Base-by-base conservation (phyloP, 345 rosid genomes). In the Dovyalis caffra region DNA sequence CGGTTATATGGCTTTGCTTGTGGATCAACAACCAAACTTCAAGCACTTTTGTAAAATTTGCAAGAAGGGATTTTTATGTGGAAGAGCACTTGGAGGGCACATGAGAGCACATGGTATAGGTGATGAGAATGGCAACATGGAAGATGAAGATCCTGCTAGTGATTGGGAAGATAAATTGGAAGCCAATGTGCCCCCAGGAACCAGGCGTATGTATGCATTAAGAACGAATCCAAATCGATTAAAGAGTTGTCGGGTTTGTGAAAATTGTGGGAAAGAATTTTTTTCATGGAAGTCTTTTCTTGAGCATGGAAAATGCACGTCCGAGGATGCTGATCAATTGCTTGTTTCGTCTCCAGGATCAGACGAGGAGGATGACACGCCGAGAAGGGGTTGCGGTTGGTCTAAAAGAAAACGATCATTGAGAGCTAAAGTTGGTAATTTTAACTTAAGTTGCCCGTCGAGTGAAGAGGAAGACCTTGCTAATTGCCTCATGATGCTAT, bases 401-500 rank as follows among this genome's bases (percentile, higher is more conserved):
- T 89, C 87, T 0, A 93, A 93, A 75, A 84, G 98, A 51, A 93
- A 91, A 74, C 80, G 97, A 63, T 84, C 91, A 2, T 70, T 81
- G n/a, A 83, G 93, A 68, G 80, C 88, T 71, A 82, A 87, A 66
- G 85, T 89, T 29, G 89, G 73, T 23, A 74, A 81, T 56, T 43
- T 66, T 43, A 78, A 74, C 61, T 68, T 82, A 0, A 76, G 66
- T 77, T 86, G 86, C 38, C 89, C 86, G 0, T 89, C 88, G 0
- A 91, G 84, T 74, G 99, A 96, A 81, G 98, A 96, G 33, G 98
- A 93, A 75, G 99, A 96, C 85, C 89, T 96, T 5, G 99, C 98
- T 37, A 93, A 89, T 79, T 93, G 97, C 69, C 88, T 96, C 20
- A 88, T 96, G 79, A 86, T 96, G 97, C 74, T 96, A 78, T 92